These are phyloP conservation scores for Tylopilus rubrobrunneus DNA, from an alignment of 768 basidiomycete genomes.

Conservation along the genomic window DNA sequence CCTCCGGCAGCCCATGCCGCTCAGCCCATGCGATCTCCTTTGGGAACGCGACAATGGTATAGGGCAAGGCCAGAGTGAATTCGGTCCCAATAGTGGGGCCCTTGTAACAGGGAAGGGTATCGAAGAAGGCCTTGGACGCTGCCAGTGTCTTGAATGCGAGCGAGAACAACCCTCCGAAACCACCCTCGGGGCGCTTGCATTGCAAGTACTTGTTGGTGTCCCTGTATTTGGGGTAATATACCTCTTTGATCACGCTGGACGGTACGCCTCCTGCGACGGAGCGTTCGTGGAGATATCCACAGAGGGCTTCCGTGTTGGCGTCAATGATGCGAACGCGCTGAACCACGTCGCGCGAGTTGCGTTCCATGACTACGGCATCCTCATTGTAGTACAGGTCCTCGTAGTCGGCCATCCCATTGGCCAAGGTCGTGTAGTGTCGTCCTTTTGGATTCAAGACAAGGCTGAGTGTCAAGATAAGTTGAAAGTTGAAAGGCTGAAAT, in stretches of 20 bases:
- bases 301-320: conserved; percentile 75
- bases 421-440: conserved; percentile 64
- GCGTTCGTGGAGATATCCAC: conserved; percentile 67
- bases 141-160: conserved; percentile 69
- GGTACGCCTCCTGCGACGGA: conserved; percentile 40
- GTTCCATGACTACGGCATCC: conserved; percentile 95
- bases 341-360: conserved; percentile 92
- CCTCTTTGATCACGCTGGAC: conserved; percentile 64
- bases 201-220: conserved; percentile 67
- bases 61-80: conserved; percentile 93
- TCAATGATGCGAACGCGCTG: conserved; percentile 75
- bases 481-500: neutral
- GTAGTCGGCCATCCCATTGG: conserved; percentile 55
- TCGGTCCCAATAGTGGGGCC: conserved; percentile 93
- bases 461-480: conserved; percentile 38
- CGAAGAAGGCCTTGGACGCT: conserved; percentile 79
- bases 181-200: conserved; percentile 54
- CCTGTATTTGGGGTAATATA: conserved; percentile 86
- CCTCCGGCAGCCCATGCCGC: conserved; percentile 76
- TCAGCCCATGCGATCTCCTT: conserved; percentile 91
- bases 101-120: conserved; percentile 77
- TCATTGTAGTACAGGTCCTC: conserved; percentile 88
- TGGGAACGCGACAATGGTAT: conserved; percentile 86
- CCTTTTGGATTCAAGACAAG: conserved; percentile 84
- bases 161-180: conserved; percentile 86